These are phyloP conservation scores for Oryza glumipatula DNA, from an alignment of 176 grass and related monocot species.

Conservation along the genomic window DNA sequence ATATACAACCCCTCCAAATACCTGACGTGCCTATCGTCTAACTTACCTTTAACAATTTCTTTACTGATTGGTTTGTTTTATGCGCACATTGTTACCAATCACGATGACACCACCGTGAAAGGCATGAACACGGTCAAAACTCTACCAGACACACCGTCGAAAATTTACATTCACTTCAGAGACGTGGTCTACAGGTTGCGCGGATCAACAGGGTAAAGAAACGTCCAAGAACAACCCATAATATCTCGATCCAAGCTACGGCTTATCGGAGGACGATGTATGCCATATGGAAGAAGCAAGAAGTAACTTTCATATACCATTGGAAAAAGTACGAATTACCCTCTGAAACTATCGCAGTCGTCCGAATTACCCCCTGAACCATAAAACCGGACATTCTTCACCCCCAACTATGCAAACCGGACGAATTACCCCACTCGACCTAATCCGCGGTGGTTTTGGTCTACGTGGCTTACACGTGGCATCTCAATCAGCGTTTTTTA, in stretches of 20 bases:
- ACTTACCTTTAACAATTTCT: no score
- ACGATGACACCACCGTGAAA: neutral
- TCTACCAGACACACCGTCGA: neutral
- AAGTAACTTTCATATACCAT: neutral
- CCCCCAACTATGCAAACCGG: no score
- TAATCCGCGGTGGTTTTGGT: no score
- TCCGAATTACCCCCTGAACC: no score
- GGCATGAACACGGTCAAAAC: neutral
- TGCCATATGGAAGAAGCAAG: slow-evolving; percentile 14
- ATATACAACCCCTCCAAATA: no score
- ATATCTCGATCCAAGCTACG: neutral
- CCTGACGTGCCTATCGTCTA: no score
- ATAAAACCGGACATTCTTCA: no score
- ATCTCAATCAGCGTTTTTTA: no score
- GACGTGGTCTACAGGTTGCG: neutral
- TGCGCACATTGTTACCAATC: neutral
- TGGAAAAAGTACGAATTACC: no score
- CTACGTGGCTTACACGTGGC: no score
- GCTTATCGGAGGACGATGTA: neutral
- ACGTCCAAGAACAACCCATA: neutral
- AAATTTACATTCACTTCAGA: neutral
- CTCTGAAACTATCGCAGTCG: no score
- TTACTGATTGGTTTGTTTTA: neutral
- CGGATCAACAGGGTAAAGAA: neutral
- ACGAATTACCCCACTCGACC: no score